Evolutionary conservation across 2,329 filamentous ascomycete species (phyloP), one percentile per base, ranked within the genome.

Genomic region (Amylocarpus encephaloides): DNA sequence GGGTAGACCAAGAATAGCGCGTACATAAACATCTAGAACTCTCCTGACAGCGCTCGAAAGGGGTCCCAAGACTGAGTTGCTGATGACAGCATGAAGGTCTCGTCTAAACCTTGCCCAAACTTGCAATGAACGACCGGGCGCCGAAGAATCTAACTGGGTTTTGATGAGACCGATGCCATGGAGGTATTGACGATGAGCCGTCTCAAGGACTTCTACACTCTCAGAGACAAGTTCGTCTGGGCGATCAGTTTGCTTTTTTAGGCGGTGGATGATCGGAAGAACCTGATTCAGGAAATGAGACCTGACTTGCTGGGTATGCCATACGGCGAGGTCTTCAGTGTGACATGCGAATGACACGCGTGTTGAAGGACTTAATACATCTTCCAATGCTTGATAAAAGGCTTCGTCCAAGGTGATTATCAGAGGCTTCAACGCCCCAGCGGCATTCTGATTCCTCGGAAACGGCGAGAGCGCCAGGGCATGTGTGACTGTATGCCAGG

Each of bases 71-170:
- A 81, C 72, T 9, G 82, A 82, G 63, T 85, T 84, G 40, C 78
- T 76, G 54, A 87, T 75, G 18, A 86, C 72, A 18, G 82, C 80
- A 59, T 85, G 76, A 10, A 87, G 66, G 55, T 87, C 82, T 43
- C 76, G 70, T 13, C 70, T 72, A 60, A 88, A 85, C 49, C 75
- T 77, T 46, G 62, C 63, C 6, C 73, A 66, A 35, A 70, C 70
- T 30, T 65, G 63, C 41, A 67, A 64, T 48, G 68, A 71, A 30
- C 62, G 64, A 40, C 64, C 64, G 22, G 59, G 54, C 38, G 57
- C 49, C 13, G 51, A 51, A 12, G 67, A 66, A 10, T 70, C 65
- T 55, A 77, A 71, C 16, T 72, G 76, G 50, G 73, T 70, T 30
- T 73, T 60, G 44, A 84, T 71, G 45, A 78, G 67, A 9, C 71